These are phyloP conservation scores for Ogataea parapolymorpha DNA, from an alignment of 805 yeast species.

Conservation along the genomic window DNA sequence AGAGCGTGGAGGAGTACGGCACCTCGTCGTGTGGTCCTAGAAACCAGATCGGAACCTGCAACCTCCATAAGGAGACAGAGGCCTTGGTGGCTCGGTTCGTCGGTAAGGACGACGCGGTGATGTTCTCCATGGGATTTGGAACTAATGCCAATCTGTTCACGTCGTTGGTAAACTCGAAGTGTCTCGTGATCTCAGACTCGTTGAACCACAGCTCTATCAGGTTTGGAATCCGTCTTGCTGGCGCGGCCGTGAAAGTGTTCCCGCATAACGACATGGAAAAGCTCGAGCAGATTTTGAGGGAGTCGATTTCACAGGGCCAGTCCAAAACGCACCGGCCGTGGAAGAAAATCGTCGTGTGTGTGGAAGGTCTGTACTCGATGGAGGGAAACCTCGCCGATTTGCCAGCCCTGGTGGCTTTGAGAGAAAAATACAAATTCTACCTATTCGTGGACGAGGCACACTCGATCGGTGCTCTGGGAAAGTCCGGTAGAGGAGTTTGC, in stretches of 20 bases:
- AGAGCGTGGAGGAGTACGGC: constrained; percentile 65
- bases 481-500: constrained; percentile 90
- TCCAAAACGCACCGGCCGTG: constrained; percentile 95
- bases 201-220: constrained; percentile 94
- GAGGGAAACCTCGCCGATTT: constrained; percentile 87
- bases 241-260: constrained; percentile 89
- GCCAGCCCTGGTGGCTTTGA: constrained; percentile 68
- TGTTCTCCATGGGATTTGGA: constrained; percentile 93
- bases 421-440: constrained; percentile 82
- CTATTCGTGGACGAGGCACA: constrained; percentile 97
- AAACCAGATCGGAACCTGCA: constrained; percentile 68
- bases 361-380: constrained; percentile 91
- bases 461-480: constrained; percentile 98
- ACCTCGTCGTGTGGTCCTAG: constrained; percentile 78
- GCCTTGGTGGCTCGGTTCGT: constrained; percentile 74
- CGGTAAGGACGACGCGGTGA: constrained; percentile 83
- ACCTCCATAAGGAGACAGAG: constrained; percentile 74
- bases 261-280: constrained; percentile 86
- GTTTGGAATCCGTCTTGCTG: constrained; percentile 89
- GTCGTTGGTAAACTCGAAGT: constrained; percentile 78
- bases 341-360: constrained; percentile 80
- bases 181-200: constrained; percentile 90
- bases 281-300: constrained; percentile 73
- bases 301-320: constrained; percentile 89
- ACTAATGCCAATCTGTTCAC: constrained; percentile 89